Evolutionary conservation across 306 rosid genomes (phyloP).

Genomic region (Quercus rubra): DNA sequence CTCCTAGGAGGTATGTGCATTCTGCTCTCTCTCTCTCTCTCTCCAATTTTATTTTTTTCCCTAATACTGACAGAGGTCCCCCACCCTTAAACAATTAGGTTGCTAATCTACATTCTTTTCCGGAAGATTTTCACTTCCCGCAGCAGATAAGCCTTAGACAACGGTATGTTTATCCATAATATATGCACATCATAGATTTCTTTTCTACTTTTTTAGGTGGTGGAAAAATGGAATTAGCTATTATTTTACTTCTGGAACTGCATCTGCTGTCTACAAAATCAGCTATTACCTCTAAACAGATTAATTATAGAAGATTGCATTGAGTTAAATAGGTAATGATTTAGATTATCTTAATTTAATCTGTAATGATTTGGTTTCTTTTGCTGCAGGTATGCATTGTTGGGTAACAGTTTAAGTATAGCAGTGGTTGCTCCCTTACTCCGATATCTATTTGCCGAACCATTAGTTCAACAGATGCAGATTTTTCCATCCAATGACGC

Average conservation of each 20-base stretch:
- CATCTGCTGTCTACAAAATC: background rate
- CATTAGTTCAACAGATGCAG: background rate
- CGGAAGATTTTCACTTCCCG: constrained; percentile 77
- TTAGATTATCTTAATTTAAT: background rate
- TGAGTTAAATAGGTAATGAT: background rate
- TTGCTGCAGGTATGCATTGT: constrained; percentile 69
- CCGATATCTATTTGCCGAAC: constrained; percentile 57
- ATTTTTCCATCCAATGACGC: background rate
- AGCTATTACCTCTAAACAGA: background rate
- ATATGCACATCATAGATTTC: background rate
- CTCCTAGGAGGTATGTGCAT: constrained; percentile 79
- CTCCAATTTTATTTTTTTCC: background rate
- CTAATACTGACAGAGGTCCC: background rate
- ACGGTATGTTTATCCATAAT: constrained; percentile 42
- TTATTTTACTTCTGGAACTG: background rate
- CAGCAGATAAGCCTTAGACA: constrained; percentile 74
- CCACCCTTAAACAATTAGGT: constrained; percentile 41
- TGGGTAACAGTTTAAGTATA: constrained; percentile 84
- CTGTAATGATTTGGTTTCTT: constrained; percentile 3
- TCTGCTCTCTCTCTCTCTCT: background rate
- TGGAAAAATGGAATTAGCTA: background rate
- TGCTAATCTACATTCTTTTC: constrained; percentile 83
- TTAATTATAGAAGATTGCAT: background rate
- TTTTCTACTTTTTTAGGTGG: background rate
- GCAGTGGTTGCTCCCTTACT: constrained; percentile 86